Base-by-base conservation (phyloP, 176 grass and related monocot genomes). In the Phoenix dactylifera region DNA sequence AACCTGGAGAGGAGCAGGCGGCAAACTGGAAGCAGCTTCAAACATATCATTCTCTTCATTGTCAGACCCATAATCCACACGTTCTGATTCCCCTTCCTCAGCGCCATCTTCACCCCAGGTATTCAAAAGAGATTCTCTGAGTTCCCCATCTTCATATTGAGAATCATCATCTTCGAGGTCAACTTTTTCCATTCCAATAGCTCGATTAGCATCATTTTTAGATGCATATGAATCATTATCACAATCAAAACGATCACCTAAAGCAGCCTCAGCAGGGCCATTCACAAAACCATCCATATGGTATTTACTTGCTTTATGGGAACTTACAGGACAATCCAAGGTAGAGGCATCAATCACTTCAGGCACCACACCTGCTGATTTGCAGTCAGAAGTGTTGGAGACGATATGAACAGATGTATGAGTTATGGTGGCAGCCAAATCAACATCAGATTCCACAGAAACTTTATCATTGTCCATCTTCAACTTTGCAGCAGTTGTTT, bases 141-240 rank as follows among this genome's bases (percentile, higher is more conserved):
- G 66, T 62, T 98, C 93, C 16, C 93, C 93, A 68, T 98, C 93
- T 59, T 98, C 93, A 62, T 92, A 98, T 69, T 97, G 93, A 80
- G 84, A 91, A 69, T 98, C 93, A 50, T 98, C 88, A 52, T 93
- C 88, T 68, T 83, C 87, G 44, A 69, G 26, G 77, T 85, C 70
- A 26, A 64, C 26, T 63, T 81, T 75, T 72, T 61, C 73, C 6
- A 72, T 57, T 55, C 24, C 60, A 71, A 68, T 22, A 15, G 60
- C 57, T 10, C 59, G 59, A 64, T 70, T 57, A 69, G 70, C 72
- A 56, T 29, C 73, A 65, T 62, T 69, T 66, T 58, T 49, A 66
- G 68, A 65, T 52, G 58, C 60, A 59, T 76, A 52, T 59, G 66
- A 76, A 64, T 81, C 54, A 68, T 51, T n/a, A 2, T 58, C 29